These are phyloP conservation scores for Phytophthora meadii DNA, from an alignment of 352 stramenopile genomes.

Conservation along the genomic window DNA sequence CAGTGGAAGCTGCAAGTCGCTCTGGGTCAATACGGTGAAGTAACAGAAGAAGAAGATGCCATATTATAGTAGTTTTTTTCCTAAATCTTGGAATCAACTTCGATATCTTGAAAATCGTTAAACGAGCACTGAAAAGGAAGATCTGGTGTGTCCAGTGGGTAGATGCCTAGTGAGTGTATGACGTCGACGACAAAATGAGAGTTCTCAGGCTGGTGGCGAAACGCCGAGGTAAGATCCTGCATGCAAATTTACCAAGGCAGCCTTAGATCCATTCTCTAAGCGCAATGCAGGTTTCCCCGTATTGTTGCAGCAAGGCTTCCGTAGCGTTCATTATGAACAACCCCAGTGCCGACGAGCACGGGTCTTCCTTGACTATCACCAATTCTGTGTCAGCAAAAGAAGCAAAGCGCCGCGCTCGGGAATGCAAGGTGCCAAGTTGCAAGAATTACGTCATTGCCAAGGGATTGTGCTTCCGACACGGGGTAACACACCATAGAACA, in stretches of 20 bases:
- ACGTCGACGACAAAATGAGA: conserved; percentile 2
- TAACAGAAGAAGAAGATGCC: neutral
- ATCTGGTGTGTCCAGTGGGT: neutral
- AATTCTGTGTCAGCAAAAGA: neutral
- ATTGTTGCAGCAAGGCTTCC: neutral
- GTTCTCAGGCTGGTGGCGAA: neutral
- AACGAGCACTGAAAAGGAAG: too few species aligned
- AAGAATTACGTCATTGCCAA: conserved; percentile 2
- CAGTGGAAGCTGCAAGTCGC: neutral
- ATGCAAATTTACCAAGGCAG: neutral
- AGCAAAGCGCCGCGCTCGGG: neutral
- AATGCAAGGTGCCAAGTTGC: conserved; percentile 4
- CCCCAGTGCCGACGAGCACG: neutral
- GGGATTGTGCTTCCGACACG: conserved; percentile 6
- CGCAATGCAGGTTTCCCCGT: neutral
- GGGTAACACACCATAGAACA: neutral
- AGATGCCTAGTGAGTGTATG: neutral
- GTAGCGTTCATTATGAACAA: conserved; percentile 7
- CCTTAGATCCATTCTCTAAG: neutral
- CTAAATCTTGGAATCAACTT: too few species aligned
- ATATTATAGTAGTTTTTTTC: too few species aligned
- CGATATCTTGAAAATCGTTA: too few species aligned
- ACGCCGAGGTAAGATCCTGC: neutral
- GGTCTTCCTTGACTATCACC: neutral
- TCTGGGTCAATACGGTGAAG: neutral